These are phyloP conservation scores for Ophiostoma perfectum DNA, from an alignment of 2,329 filamentous ascomycete species.

Conservation along the genomic window DNA sequence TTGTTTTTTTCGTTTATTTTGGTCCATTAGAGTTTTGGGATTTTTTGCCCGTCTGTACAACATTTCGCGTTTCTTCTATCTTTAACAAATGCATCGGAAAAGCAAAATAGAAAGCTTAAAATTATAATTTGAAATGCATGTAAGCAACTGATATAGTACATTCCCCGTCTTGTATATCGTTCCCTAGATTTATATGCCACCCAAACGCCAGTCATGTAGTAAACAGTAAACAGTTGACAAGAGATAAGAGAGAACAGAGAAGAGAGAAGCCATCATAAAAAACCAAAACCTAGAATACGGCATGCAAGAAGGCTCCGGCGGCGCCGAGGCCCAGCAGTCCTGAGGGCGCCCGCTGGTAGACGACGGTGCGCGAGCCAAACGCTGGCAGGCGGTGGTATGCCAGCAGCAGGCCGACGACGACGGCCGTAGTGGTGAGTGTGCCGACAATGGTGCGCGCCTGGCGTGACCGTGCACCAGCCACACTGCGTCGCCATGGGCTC, in stretches of 20 bases:
- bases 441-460: constrained; percentile 33
- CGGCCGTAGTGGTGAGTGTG: constrained; percentile 36
- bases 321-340: constrained; percentile 43
- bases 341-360: constrained; percentile 37
- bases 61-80: background rate
- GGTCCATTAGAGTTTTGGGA: background rate
- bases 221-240: background rate
- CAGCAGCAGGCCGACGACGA: constrained; percentile 36
- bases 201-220: background rate
- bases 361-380: constrained; percentile 42
- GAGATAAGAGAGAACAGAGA: background rate
- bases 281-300: constrained; percentile 9
- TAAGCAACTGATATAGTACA: background rate
- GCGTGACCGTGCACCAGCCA: constrained; percentile 26
- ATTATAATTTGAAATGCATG: background rate
- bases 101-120: constrained; percentile 1
- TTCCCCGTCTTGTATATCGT: background rate
- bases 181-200: background rate
- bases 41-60: background rate
- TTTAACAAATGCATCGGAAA: background rate
- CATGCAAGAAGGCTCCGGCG: constrained; percentile 42
- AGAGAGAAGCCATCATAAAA: background rate
- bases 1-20: constrained; percentile 1
- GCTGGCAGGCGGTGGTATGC: constrained; percentile 39
- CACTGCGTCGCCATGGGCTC: constrained; percentile 25